Percentiles rank a stretch among this genome's conserved stretches.
Evolutionary conservation across 345 rosid species (phyloP).

Genomic region (Aegle marmelos): DNA sequence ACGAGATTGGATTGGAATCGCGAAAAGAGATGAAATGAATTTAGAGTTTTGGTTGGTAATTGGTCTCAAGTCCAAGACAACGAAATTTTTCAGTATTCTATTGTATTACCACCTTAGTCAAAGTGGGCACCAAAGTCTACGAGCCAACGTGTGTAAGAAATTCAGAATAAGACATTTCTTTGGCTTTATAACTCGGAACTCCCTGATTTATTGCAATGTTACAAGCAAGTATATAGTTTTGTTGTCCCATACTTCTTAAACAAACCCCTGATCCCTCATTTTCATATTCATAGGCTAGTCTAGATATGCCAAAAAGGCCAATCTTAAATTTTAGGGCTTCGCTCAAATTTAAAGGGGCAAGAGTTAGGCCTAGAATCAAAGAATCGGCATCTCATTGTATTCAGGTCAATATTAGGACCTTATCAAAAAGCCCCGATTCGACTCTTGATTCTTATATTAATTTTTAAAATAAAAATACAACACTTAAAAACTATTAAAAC

Average conservation of each 20-base stretch:
- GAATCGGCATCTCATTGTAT: too few species aligned
- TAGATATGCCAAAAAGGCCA: too few species aligned
- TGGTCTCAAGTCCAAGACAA: background rate
- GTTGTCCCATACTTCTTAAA: too few species aligned
- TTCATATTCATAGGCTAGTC: too few species aligned
- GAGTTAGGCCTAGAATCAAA: too few species aligned
- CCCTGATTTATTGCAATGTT: background rate
- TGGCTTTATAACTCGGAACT: background rate
- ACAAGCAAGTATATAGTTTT: background rate
- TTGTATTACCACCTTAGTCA: background rate
- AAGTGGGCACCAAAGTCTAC: background rate
- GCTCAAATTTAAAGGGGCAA: too few species aligned
- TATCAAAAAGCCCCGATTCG: rapidly evolving
- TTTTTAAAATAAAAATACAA: too few species aligned
- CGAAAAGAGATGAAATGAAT: background rate
- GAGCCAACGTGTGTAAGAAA: background rate
- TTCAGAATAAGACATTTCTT: background rate
- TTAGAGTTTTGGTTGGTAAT: background rate
- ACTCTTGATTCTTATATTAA: too few species aligned
- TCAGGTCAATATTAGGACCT: too few species aligned
- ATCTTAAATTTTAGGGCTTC: too few species aligned
- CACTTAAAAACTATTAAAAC: too few species aligned
- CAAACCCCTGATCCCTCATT: too few species aligned
- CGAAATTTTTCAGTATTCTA: background rate
- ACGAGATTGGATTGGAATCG: background rate